phyloP scores from a whole-genome alignment of 805 yeast genomes.

The Torulaspora franciscae region DNA sequence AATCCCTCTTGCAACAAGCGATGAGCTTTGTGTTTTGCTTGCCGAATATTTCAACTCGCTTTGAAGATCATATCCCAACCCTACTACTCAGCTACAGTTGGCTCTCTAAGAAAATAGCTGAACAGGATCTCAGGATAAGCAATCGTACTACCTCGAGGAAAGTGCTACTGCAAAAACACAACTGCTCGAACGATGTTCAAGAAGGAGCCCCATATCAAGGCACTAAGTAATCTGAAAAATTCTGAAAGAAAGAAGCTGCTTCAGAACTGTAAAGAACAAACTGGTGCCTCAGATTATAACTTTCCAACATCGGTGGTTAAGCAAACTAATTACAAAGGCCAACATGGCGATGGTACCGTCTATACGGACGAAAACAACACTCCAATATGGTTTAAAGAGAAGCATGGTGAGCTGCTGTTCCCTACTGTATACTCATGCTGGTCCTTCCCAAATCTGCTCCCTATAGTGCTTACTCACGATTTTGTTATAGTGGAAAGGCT shows the following conservation, averaged over 20 bases:
- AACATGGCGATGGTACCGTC: slow-evolving; percentile 52
- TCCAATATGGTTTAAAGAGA: slow-evolving; percentile 68
- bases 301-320: slow-evolving; percentile 42
- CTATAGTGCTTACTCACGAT: slow-evolving; percentile 64
- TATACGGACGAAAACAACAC: slow-evolving; percentile 58
- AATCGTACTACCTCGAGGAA: too few species aligned
- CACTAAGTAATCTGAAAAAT: slow-evolving; percentile 72
- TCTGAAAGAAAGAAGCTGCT: slow-evolving; percentile 59
- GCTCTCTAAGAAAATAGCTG: not conserved
- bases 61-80: not conserved
- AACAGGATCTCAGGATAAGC: too few species aligned
- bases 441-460: slow-evolving; percentile 62
- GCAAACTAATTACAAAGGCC: slow-evolving; percentile 57
- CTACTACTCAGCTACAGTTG: not conserved
- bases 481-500: slow-evolving; percentile 56
- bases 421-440: slow-evolving; percentile 77
- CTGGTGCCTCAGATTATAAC: slow-evolving; percentile 40
- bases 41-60: not conserved
- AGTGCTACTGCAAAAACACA: not conserved
- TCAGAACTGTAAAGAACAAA: slow-evolving; percentile 38
- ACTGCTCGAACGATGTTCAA: slow-evolving; percentile 27
- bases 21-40: not conserved
- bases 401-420: slow-evolving; percentile 46
- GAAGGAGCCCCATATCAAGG: slow-evolving; percentile 50
- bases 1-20: not conserved